A percentile compares a stretch with the other conserved stretches of the same genome.
Evolutionary conservation across 306 rosid species (phyloP).

Genomic region (Trifolium subterraneum): DNA sequence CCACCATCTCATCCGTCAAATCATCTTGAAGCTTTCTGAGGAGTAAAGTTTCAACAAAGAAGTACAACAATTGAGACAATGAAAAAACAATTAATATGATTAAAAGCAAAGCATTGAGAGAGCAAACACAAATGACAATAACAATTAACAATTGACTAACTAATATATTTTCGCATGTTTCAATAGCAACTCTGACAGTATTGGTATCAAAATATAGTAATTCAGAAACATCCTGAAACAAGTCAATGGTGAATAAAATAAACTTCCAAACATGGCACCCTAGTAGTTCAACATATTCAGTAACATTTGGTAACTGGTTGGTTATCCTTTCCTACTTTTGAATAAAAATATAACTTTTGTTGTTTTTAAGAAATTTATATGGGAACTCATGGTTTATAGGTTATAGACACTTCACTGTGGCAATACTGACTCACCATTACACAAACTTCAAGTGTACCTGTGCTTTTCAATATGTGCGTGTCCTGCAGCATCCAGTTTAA

Average conservation of each 20-base stretch:
- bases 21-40: conserved; percentile 88
- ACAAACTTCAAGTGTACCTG: conserved; percentile 54
- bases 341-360: conserved; percentile 11
- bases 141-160: not conserved
- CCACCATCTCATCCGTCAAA: conserved; percentile 97
- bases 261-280: conserved; percentile 9
- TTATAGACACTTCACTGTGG: conserved; percentile 18
- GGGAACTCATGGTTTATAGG: conserved; percentile 9
- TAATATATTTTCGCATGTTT: not conserved
- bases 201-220: conserved; percentile 11
- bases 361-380: conserved; percentile 13
- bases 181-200: conserved; percentile 5
- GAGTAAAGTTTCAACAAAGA: conserved; percentile 27
- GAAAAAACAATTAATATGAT: conserved; percentile 17
- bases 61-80: conserved; percentile 9
- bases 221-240: conserved; percentile 14
- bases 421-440: conserved; percentile 28
- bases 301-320: not conserved
- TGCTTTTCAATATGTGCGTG: conserved; percentile 80
- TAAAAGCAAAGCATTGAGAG: conserved; percentile 10
- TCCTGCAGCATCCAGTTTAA: conserved; percentile 79
- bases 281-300: conserved; percentile 9
- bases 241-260: conserved; percentile 23
- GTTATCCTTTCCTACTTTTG: not conserved
- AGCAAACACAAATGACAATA: conserved; percentile 22